phyloP scores from a whole-genome alignment of 1,139 yeast species.

The Suhomyces kunorum region DNA sequence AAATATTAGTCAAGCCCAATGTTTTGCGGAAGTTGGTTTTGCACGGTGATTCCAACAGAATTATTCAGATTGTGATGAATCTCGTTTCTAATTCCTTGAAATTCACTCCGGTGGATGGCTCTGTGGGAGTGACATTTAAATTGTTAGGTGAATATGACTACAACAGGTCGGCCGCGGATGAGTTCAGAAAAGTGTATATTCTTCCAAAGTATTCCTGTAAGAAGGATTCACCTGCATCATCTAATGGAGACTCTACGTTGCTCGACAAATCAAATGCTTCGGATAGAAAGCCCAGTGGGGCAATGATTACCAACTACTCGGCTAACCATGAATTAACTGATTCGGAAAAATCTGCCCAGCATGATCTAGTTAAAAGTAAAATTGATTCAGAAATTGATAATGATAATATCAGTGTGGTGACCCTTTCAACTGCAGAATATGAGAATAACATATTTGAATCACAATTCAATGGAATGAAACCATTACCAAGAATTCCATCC shows the following conservation, averaged over 20 bases:
- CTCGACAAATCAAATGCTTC: slow-evolving; percentile 5
- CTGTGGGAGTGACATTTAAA: slow-evolving; percentile 66
- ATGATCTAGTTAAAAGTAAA: not conserved
- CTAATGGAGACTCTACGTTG: slow-evolving; percentile 8
- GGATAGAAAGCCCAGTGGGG: not conserved
- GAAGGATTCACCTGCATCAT: slow-evolving; percentile 10
- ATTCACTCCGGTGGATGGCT: slow-evolving; percentile 86
- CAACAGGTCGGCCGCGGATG: slow-evolving; percentile 34
- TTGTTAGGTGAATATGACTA: slow-evolving; percentile 73
- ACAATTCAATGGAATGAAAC: slow-evolving; percentile 42
- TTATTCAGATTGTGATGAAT: slow-evolving; percentile 85
- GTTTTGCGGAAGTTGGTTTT: slow-evolving; percentile 61
- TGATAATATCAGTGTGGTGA: slow-evolving; percentile 42
- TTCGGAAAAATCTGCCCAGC: not conserved
- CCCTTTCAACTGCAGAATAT: slow-evolving; percentile 54
- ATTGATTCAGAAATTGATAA: slow-evolving; percentile 14
- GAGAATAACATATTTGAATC: slow-evolving; percentile 55
- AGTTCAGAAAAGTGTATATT: slow-evolving; percentile 34
- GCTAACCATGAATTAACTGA: not conserved
- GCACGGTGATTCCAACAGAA: slow-evolving; percentile 83
- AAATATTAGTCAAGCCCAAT: slow-evolving; percentile 61
- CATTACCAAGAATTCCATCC: slow-evolving; percentile 31
- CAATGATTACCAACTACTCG: not conserved
- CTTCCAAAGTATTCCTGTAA: slow-evolving; percentile 5
- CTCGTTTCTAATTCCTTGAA: slow-evolving; percentile 83